These are phyloP conservation scores for Aspergillus awamori DNA, from an alignment of 2,329 filamentous ascomycete genomes.

Conservation along the genomic window DNA sequence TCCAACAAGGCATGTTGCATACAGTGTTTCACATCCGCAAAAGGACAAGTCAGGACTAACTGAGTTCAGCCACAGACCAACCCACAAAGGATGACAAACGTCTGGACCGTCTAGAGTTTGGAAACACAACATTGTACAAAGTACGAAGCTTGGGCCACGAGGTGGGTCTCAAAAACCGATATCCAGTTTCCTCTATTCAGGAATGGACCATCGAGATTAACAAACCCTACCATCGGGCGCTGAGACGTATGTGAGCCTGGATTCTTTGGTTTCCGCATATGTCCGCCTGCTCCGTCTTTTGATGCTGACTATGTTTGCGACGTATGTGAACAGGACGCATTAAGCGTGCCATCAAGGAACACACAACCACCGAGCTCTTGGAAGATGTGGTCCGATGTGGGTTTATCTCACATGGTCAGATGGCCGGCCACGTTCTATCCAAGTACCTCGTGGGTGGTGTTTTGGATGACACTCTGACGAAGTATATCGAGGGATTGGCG, in stretches of 20 bases:
- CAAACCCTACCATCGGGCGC: slow-evolving; percentile 10
- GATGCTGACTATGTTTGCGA: neutral
- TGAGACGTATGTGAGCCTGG: slow-evolving; percentile 7
- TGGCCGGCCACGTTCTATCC: slow-evolving; percentile 11
- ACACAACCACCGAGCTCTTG: slow-evolving; percentile 13
- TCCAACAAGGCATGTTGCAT: neutral
- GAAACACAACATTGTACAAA: slow-evolving; percentile 1
- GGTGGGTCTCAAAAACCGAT: slow-evolving; percentile 10
- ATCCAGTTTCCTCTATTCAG: slow-evolving; percentile 9
- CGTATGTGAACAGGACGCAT: slow-evolving; percentile 8
- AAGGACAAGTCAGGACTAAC: neutral
- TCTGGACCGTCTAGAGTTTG: neutral
- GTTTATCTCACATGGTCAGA: slow-evolving; percentile 14
- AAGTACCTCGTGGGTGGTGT: slow-evolving; percentile 7
- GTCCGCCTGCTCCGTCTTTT: neutral
- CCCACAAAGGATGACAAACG: neutral
- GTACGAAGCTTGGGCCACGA: slow-evolving; percentile 10
- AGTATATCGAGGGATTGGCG: slow-evolving; percentile 12
- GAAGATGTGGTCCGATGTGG: slow-evolving; percentile 14
- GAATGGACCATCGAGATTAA: slow-evolving; percentile 13
- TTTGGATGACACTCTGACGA: slow-evolving; percentile 12
- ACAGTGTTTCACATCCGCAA: neutral
- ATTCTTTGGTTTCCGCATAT: neutral
- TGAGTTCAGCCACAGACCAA: neutral
- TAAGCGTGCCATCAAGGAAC: slow-evolving; percentile 11